phyloP scores from a whole-genome alignment of 331 rosid genomes.

The Rhamnella rubrinervis region DNA sequence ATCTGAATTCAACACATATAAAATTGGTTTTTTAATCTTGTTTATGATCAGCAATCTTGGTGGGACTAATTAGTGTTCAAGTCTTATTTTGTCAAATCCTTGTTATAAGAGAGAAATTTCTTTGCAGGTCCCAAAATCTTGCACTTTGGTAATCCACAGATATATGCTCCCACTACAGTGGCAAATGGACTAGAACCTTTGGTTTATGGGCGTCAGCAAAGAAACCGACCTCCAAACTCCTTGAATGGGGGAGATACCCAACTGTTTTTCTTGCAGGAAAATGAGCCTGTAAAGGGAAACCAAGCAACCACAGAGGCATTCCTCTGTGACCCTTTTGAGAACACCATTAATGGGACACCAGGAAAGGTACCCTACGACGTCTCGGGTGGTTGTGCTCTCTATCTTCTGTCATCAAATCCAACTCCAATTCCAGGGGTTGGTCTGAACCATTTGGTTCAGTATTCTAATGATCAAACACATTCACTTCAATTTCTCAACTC shows the following conservation, averaged over 20 bases:
- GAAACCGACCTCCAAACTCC: slow-evolving; percentile 29
- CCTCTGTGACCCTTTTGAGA: slow-evolving; percentile 13
- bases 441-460: slow-evolving; percentile 36
- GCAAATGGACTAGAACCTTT: slow-evolving; percentile 45
- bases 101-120: too few relatives aligned
- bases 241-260: slow-evolving; percentile 27
- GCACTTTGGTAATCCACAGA: slow-evolving; percentile 71
- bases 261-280: slow-evolving; percentile 27
- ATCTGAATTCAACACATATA: neutral
- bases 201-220: slow-evolving; percentile 32
- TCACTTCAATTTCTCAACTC: slow-evolving; percentile 42
- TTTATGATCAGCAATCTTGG: too few relatives aligned
- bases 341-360: slow-evolving; percentile 1
- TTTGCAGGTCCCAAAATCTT: slow-evolving; percentile 78
- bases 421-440: slow-evolving; percentile 46
- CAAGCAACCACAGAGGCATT: slow-evolving; percentile 29
- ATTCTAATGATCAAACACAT: slow-evolving; percentile 32
- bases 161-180: slow-evolving; percentile 41
- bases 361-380: neutral
- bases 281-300: slow-evolving; percentile 16
- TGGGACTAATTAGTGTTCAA: too few relatives aligned
- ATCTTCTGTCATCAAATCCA: slow-evolving; percentile 92
- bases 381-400: slow-evolving; percentile 89
- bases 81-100: too few relatives aligned
- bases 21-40: neutral